phyloP scores from a whole-genome alignment of 345 rosid genomes.

The Capsella bursapastoris region DNA sequence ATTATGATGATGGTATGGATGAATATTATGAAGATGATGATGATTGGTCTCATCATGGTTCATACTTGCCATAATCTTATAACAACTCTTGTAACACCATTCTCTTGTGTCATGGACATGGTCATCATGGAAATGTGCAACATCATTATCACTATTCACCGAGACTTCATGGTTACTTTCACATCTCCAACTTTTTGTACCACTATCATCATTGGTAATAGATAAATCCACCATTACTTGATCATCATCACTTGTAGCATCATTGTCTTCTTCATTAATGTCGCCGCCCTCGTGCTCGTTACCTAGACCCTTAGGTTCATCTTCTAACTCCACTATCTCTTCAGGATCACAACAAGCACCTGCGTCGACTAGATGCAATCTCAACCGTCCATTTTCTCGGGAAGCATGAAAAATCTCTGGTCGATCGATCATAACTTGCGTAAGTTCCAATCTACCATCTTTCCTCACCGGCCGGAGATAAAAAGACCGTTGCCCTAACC shows the following conservation, averaged over 20 bases:
- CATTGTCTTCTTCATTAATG: background rate
- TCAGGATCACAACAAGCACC: constrained; percentile 3
- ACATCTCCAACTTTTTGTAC: constrained; percentile 34
- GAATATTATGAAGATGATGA: constrained; percentile 35
- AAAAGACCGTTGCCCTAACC: constrained; percentile 62
- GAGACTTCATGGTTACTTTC: constrained; percentile 5
- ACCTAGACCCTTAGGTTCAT: constrained; percentile 30
- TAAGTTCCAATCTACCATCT: constrained; percentile 74
- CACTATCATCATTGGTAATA: constrained; percentile 3
- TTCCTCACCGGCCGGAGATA: constrained; percentile 65
- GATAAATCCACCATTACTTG: constrained; percentile 8
- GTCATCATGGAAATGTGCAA: constrained; percentile 15
- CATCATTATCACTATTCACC: constrained; percentile 8
- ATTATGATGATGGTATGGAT: constrained; percentile 14
- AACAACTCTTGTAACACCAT: constrained; percentile 56
- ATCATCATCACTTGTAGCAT: constrained; percentile 14
- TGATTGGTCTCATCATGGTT: constrained; percentile 33
- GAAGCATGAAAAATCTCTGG: constrained; percentile 62
- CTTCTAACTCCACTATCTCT: constrained; percentile 30
- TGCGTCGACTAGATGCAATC: constrained; percentile 55
- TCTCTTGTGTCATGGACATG: constrained; percentile 34
- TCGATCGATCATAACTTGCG: constrained; percentile 60
- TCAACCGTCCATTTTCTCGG: constrained; percentile 67
- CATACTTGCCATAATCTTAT: constrained; percentile 39
- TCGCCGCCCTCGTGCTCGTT: background rate